Conservation (phyloP, 495 filamentous ascomycete genomes). For the Neurospora sp. region DNA sequence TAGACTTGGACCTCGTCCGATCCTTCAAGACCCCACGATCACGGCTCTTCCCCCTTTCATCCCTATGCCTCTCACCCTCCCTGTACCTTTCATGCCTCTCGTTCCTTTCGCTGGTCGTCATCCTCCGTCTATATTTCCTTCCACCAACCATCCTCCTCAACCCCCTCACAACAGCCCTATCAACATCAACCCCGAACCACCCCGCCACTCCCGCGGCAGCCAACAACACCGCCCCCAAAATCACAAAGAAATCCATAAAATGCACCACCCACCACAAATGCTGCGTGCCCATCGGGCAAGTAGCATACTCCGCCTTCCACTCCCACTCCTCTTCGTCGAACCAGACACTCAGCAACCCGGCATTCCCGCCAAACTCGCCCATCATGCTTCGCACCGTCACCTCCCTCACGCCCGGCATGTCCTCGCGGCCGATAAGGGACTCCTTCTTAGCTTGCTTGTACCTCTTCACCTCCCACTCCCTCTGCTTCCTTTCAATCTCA, state of each 20-base stretch:
- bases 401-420: conserved; percentile 58
- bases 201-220: conserved; percentile 11
- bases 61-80: background rate
- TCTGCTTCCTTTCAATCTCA: background rate
- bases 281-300: conserved; percentile 71
- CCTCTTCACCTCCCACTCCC: conserved; percentile 32
- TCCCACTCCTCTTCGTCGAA: conserved; percentile 60
- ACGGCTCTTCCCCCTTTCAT: background rate
- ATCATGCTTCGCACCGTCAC: conserved; percentile 98
- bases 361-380: conserved; percentile 85
- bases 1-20: background rate
- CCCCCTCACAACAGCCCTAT: conserved; percentile 1
- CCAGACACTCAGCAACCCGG: conserved; percentile 79
- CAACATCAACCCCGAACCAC: conserved; percentile 15
- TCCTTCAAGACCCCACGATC: background rate
- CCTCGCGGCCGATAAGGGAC: conserved; percentile 22
- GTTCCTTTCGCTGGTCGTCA: background rate
- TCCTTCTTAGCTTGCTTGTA: conserved; percentile 28
- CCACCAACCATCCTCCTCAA: background rate
- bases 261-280: conserved; percentile 94
- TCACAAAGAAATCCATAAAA: conserved; percentile 52
- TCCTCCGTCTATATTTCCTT: background rate
- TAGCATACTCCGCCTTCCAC: conserved; percentile 73
- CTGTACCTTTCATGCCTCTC: background rate
- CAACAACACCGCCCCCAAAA: conserved; percentile 25